phyloP scores from a whole-genome alignment of 257 asterid species.

The Solanum sejunctum region DNA sequence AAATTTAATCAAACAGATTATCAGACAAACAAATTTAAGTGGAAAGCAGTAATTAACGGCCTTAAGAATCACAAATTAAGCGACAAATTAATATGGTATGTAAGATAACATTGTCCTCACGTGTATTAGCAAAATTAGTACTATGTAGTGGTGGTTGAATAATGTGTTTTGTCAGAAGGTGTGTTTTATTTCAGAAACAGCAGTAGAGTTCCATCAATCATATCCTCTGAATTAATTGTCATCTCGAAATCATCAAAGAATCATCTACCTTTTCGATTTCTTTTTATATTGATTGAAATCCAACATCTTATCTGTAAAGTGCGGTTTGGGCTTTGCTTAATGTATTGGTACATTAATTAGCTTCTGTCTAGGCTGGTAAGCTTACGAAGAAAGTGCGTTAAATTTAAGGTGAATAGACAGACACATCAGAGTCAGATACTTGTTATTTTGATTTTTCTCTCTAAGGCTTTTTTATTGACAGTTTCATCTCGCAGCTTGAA shows the following conservation, averaged over 20 bases:
- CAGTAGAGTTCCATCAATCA: not conserved
- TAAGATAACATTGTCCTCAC: too few relatives aligned
- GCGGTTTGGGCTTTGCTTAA: not conserved
- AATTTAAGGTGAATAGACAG: not conserved
- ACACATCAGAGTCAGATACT: not conserved
- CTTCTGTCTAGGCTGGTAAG: not conserved
- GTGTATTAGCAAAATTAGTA: too few relatives aligned
- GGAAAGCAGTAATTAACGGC: too few relatives aligned
- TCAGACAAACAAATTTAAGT: too few relatives aligned
- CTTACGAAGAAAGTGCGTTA: not conserved
- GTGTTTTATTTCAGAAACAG: not conserved
- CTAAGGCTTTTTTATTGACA: too few relatives aligned
- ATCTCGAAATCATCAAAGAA: not conserved
- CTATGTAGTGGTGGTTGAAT: not conserved
- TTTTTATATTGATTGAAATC: not conserved
- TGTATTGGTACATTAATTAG: not conserved
- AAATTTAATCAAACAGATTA: too few relatives aligned
- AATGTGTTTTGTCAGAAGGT: not conserved
- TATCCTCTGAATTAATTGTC: not conserved
- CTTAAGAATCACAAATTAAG: too few relatives aligned
- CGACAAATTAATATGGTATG: too few relatives aligned
- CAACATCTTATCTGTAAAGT: not conserved
- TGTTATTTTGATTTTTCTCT: not conserved
- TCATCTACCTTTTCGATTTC: not conserved
- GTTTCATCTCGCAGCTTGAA: not conserved